Percentiles rank a stretch among this genome's conserved stretches.
phyloP scores from a whole-genome alignment of 495 filamentous ascomycete genomes.

The Penicillium robsamsonii region DNA sequence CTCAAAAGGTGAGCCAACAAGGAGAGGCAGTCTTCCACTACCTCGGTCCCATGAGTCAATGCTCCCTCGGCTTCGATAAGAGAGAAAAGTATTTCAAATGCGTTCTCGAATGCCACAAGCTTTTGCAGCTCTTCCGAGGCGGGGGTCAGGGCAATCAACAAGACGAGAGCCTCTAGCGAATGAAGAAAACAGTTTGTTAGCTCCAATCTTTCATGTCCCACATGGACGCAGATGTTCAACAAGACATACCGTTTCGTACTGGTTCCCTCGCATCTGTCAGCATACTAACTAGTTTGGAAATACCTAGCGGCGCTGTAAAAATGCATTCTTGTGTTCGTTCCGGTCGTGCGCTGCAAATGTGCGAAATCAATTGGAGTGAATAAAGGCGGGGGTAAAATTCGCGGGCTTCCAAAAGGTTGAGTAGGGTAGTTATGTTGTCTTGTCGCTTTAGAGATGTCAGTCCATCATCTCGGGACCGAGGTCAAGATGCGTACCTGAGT shows the following conservation, averaged over 20 bases:
- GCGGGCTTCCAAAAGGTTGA: constrained; percentile 80
- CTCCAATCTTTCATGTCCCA: neutral
- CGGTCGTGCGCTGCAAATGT: constrained; percentile 80
- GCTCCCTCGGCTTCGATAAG: constrained; percentile 81
- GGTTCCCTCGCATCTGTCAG: constrained; percentile 86
- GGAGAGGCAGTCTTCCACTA: constrained; percentile 92
- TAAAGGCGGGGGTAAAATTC: constrained; percentile 96
- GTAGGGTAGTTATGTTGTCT: constrained; percentile 91
- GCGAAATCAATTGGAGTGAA: constrained; percentile 83
- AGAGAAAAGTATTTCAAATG: constrained; percentile 80
- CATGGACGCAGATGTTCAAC: neutral
- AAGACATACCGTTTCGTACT: constrained; percentile 72
- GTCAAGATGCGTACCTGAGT: constrained; percentile 64
- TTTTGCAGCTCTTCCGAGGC: constrained; percentile 85
- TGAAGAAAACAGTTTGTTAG: constrained; percentile 14
- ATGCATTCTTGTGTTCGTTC: constrained; percentile 97
- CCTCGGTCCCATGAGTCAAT: constrained; percentile 79
- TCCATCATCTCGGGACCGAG: constrained; percentile 22
- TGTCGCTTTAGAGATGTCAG: constrained; percentile 63
- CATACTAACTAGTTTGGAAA: constrained; percentile 77
- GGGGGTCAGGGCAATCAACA: constrained; percentile 67
- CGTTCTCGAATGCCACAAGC: constrained; percentile 89
- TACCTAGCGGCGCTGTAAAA: constrained; percentile 80
- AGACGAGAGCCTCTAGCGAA: constrained; percentile 58
- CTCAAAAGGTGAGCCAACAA: constrained; percentile 87